Percentiles rank a stretch among this genome's conserved stretches.
Evolutionary conservation across 176 grass and related monocot species (phyloP).

Genomic region (Zea mays): DNA sequence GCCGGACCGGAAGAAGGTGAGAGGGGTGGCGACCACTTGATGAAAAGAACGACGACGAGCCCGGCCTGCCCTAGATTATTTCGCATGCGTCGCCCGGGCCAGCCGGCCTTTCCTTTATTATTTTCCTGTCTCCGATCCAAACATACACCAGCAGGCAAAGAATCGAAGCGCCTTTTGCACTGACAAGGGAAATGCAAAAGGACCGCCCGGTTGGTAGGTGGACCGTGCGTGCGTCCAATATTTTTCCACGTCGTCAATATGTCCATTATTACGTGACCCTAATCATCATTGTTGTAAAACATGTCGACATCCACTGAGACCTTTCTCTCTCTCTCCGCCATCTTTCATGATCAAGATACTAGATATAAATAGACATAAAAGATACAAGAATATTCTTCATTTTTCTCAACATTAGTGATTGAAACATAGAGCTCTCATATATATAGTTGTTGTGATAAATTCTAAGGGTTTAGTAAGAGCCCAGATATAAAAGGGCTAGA

Average conservation of each 20-base stretch:
- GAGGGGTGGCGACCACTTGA: not conserved
- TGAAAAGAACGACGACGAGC: not conserved
- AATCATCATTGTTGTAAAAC: not conserved
- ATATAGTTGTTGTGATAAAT: too few relatives aligned
- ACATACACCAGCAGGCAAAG: not conserved
- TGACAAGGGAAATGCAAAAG: not conserved
- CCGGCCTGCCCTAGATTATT: too few relatives aligned
- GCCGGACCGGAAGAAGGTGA: not conserved
- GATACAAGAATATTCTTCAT: too few relatives aligned
- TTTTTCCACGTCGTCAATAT: not conserved
- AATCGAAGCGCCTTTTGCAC: not conserved
- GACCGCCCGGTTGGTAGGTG: not conserved
- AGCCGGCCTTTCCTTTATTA: not conserved
- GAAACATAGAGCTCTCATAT: too few relatives aligned
- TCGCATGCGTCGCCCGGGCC: too few relatives aligned
- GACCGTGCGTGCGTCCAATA: not conserved
- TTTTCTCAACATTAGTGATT: too few relatives aligned
- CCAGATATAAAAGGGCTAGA: too few relatives aligned
- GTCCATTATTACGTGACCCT: not conserved
- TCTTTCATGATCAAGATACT: too few relatives aligned
- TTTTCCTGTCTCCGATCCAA: not conserved
- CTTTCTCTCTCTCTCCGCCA: too few relatives aligned
- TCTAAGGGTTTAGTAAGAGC: too few relatives aligned
- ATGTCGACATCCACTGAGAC: too few relatives aligned
- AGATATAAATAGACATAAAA: too few relatives aligned